A percentile compares a stretch with the other conserved stretches of the same genome.
Evolutionary conservation across 129 eudicot genomes (phyloP).

Genomic region (Glebionis coronaria): DNA sequence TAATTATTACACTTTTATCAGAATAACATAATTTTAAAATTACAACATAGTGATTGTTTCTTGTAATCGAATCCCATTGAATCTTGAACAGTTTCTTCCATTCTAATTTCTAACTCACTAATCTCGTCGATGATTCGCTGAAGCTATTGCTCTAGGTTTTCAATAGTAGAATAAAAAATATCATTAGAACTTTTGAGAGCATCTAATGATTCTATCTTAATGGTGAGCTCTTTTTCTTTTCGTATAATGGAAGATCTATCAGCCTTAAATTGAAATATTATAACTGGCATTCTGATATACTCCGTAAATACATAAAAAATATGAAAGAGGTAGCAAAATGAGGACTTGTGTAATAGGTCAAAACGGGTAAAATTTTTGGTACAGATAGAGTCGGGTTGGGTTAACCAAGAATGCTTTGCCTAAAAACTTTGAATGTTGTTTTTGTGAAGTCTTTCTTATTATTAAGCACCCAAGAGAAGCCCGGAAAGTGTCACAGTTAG

Average conservation of each 20-base stretch:
- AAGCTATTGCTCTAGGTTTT: constrained; percentile 64
- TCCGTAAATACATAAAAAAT: too few relatives aligned
- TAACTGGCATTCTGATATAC: background rate
- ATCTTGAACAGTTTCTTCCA: constrained; percentile 76
- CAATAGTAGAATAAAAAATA: constrained; percentile 53
- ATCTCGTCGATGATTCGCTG: constrained; percentile 51
- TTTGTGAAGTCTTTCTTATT: constrained; percentile 11
- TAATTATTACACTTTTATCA: too few relatives aligned
- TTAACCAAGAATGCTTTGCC: too few relatives aligned
- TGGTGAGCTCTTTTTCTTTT: constrained; percentile 74
- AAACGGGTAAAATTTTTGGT: too few relatives aligned
- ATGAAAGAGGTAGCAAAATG: background rate
- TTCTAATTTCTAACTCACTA: constrained; percentile 73
- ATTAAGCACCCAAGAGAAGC: constrained; percentile 40
- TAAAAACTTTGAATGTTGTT: too few relatives aligned
- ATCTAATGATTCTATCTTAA: constrained; percentile 57
- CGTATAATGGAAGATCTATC: constrained; percentile 70
- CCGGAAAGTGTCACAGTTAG: constrained; percentile 23
- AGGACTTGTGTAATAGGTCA: too few relatives aligned
- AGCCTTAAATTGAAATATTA: constrained; percentile 46
- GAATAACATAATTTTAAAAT: too few relatives aligned
- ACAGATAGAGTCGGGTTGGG: too few relatives aligned
- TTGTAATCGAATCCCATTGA: too few relatives aligned
- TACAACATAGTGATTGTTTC: constrained; percentile 23
- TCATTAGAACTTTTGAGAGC: constrained; percentile 43